Base-by-base conservation (phyloP, 805 yeast genomes). In the Pichia kluyveri region DNA sequence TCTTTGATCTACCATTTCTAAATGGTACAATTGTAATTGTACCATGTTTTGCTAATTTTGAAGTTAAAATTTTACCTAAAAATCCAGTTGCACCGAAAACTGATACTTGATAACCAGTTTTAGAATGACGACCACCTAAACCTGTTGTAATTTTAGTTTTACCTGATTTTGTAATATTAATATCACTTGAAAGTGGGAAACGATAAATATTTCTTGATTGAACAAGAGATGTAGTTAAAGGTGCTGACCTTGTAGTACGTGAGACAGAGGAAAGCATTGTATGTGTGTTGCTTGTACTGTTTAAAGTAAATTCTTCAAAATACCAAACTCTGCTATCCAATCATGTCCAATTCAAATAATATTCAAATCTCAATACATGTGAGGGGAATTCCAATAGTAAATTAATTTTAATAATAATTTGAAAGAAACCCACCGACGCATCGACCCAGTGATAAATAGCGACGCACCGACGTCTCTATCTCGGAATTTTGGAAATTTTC, bases 61-160 rank as follows among this genome's bases (percentile, higher is more conserved):
- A 70, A 18, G 79, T 75, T 52, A 87, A 65, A 55, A 83, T 76
- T 43, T 87, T 77, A 42, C 96, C 96, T 50, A 87, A 68, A 63
- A 83, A 81, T 2, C 95, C 95, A 42, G 82, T 70, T 37, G 83
- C 86, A 10, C 96, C 96, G 60, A 87, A 87, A 3, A 87, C 93
- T 1, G 96, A 85, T 23, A 90, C 95, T 4, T 90, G 85, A 67
- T 80, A 85, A 3, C 96, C 96, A 9, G 91, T 82, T 70, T 95
- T 76, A 30, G 95, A 85, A 5, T 91, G 83, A 50, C 86, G 74
- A 31, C 95, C 95, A 42, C 95, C 93, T 44, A 77, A 68, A 51
- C 96, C 96, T 36, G 73, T 70, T n/a, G 85, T 65, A 41, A 83
- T 63, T 56, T 80, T 73, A 41, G 88, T 83, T 60, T 87, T 85